Evolutionary conservation across 2,329 filamentous ascomycete genomes (phyloP).

Genomic region (Sporothrix pallida): DNA sequence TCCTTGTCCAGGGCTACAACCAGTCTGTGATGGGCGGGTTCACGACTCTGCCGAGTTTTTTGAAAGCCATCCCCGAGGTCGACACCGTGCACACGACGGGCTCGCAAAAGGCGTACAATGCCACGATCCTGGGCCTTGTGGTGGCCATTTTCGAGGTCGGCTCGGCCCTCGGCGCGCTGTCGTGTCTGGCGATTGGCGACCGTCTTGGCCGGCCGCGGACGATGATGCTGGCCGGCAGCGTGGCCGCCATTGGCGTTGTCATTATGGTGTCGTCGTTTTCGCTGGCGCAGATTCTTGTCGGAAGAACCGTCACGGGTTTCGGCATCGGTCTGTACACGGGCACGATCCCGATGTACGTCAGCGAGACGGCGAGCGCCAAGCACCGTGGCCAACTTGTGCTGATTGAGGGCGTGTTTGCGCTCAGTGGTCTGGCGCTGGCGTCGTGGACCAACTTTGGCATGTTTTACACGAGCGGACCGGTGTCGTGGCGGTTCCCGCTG

Average conservation of each 20-base stretch:
- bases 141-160: conserved; percentile 46
- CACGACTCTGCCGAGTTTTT: conserved; percentile 69
- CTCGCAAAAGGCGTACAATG: conserved; percentile 49
- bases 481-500: conserved; percentile 67
- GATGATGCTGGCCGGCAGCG: conserved; percentile 49
- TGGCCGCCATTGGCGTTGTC: conserved; percentile 52
- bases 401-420: conserved; percentile 65
- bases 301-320: conserved; percentile 53
- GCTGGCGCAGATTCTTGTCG: conserved; percentile 52
- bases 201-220: conserved; percentile 50
- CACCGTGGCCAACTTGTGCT: conserved; percentile 65
- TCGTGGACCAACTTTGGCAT: conserved; percentile 68
- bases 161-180: conserved; percentile 43
- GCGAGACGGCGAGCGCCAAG: conserved; percentile 63
- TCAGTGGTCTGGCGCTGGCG: conserved; percentile 60
- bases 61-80: conserved; percentile 59
- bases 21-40: conserved; percentile 78
- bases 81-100: conserved; percentile 50
- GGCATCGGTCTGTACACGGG: conserved; percentile 51
- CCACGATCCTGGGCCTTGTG: conserved; percentile 54
- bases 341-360: conserved; percentile 65
- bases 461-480: conserved; percentile 56
- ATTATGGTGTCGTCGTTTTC: conserved; percentile 49
- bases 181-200: conserved; percentile 48
- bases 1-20: conserved; percentile 45